Percentiles rank a stretch among this genome's conserved stretches.
These are phyloP conservation scores for Aspergillaceae sp. DNA, from an alignment of 2,329 filamentous ascomycete genomes.

Conservation along the genomic window DNA sequence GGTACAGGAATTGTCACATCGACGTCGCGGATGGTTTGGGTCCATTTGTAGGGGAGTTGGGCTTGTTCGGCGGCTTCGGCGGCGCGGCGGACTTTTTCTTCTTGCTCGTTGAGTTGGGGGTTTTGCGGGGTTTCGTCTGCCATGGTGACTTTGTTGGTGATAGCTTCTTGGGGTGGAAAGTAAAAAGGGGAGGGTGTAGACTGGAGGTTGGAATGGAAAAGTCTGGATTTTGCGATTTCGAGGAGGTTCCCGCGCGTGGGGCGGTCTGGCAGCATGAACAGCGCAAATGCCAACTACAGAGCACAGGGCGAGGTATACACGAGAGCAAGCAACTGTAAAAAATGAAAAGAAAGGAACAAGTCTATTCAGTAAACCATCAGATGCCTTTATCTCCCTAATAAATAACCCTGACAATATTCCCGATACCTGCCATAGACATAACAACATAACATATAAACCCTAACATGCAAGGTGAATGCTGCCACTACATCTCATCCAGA, in stretches of 20 bases:
- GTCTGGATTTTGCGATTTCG: neutral
- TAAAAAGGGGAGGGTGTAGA: neutral
- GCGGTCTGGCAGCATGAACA: neutral
- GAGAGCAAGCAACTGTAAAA: no score
- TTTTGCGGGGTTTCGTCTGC: slow-evolving; percentile 23
- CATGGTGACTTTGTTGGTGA: slow-evolving; percentile 16
- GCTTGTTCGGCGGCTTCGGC: slow-evolving; percentile 82
- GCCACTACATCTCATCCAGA: neutral
- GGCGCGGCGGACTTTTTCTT: slow-evolving; percentile 52
- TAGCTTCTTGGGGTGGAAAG: neutral
- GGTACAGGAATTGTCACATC: slow-evolving; percentile 72
- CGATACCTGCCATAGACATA: no score
- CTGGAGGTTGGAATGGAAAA: neutral
- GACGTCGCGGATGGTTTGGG: slow-evolving; percentile 80
- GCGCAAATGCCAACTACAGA: neutral
- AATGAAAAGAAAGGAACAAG: no score
- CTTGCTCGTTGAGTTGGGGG: slow-evolving; percentile 42
- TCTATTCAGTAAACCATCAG: neutral
- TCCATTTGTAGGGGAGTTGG: slow-evolving; percentile 93
- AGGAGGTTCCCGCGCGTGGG: slow-evolving; percentile 4
- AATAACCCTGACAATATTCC: no score
- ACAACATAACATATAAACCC: no score
- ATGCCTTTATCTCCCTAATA: neutral
- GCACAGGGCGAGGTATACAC: no score
- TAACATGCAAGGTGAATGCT: no score